A percentile compares a stretch with the other conserved stretches of the same genome.
These are phyloP conservation scores for Aspergillus coremiiformis DNA, from an alignment of 495 filamentous ascomycete species.

Conservation along the genomic window DNA sequence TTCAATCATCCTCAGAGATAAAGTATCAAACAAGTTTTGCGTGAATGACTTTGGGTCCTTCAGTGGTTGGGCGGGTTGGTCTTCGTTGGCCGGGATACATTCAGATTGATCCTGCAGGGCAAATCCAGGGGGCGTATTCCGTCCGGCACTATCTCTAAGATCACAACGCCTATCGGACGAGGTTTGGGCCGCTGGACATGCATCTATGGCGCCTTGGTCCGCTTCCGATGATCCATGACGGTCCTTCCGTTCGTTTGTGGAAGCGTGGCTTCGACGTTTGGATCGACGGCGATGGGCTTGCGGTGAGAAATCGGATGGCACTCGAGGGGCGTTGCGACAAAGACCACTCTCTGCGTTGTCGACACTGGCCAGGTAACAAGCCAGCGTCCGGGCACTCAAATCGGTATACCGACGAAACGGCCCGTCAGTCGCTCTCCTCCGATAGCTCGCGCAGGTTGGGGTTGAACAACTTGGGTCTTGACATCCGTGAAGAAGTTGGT, in stretches of 20 bases:
- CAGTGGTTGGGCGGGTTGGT: conserved; percentile 39
- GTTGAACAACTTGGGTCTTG: conserved; percentile 61
- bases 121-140: not conserved
- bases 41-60: conserved; percentile 82
- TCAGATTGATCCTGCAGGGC: conserved; percentile 6
- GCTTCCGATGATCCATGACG: conserved; percentile 1
- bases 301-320: conserved; percentile 23
- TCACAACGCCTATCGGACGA: not conserved
- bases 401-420: conserved; percentile 68
- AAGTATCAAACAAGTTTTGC: conserved; percentile 72
- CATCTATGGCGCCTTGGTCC: not conserved
- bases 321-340: conserved; percentile 50
- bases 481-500: conserved; percentile 80
- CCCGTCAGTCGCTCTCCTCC: conserved; percentile 55
- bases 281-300: conserved; percentile 25
- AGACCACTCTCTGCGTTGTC: conserved; percentile 69
- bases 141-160: not conserved
- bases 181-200: not conserved
- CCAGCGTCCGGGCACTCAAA: conserved; percentile 66
- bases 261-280: conserved; percentile 23
- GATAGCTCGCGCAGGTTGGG: conserved; percentile 72
- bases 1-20: conserved; percentile 70
- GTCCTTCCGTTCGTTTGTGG: conserved; percentile 12
- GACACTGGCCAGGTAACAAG: conserved; percentile 68
- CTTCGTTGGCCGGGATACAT: conserved; percentile 18